These are phyloP conservation scores for Dipodascopsis uninucleata DNA, from an alignment of 805 yeast species.

Conservation along the genomic window DNA sequence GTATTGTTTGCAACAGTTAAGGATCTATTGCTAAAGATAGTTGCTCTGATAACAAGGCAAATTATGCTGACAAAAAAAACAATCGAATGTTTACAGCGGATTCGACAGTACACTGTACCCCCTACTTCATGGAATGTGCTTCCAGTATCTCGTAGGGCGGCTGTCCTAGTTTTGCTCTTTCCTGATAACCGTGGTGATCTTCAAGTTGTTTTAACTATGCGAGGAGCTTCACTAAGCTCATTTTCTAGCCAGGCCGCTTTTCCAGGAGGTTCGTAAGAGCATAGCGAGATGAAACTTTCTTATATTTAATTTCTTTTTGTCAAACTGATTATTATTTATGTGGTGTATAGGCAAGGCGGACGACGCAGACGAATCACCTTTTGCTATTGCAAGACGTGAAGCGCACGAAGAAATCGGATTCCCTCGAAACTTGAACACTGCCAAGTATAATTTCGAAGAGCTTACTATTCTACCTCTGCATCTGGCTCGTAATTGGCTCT, in stretches of 20 bases:
- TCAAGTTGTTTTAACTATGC: constrained; percentile 70
- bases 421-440: constrained; percentile 34
- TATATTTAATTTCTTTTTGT: background rate
- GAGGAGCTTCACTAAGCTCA: constrained; percentile 63
- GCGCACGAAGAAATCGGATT: constrained; percentile 85
- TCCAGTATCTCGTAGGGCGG: constrained; percentile 68
- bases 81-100: constrained; percentile 16
- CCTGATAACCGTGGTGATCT: constrained; percentile 62
- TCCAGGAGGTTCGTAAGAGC: constrained; percentile 88
- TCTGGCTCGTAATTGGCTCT: constrained; percentile 73
- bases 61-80: constrained; percentile 10
- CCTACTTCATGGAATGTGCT: constrained; percentile 46
- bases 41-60: background rate
- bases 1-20: background rate
- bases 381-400: constrained; percentile 76
- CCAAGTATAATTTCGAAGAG: constrained; percentile 56
- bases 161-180: constrained; percentile 73
- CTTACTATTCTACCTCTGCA: constrained; percentile 70
- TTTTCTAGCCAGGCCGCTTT: constrained; percentile 89
- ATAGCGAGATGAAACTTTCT: constrained; percentile 4
- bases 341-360: constrained; percentile 72
- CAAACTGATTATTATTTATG: background rate
- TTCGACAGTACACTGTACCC: constrained; percentile 18
- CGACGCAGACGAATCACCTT: constrained; percentile 54
- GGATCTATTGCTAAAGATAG: no score